A percentile compares a stretch with the other conserved stretches of the same genome.
These are phyloP conservation scores for Penium margaritaceum DNA, from an alignment of 139 green algal species.

Conservation along the genomic window DNA sequence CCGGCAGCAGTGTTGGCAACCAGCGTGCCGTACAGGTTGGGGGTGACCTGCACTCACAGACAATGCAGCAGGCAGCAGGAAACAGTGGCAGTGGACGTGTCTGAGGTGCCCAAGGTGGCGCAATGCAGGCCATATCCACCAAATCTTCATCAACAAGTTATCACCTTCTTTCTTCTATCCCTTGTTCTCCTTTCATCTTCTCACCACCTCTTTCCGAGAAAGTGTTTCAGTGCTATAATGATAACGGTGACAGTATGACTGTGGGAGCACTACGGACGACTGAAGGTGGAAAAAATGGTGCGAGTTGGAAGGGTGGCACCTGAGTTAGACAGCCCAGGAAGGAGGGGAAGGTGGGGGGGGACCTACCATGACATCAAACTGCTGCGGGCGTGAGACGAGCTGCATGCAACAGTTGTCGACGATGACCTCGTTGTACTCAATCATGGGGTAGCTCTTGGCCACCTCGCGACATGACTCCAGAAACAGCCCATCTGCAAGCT, in stretches of 20 bases:
- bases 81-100: not conserved
- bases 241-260: no score
- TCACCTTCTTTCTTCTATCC: not conserved
- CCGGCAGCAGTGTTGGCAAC: constrained; percentile 44
- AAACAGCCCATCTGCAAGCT: constrained; percentile 51
- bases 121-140: not conserved
- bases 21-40: constrained; percentile 49
- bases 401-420: constrained; percentile 53
- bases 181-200: no score
- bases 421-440: constrained; percentile 53
- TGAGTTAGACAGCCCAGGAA: no score
- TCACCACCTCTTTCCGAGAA: no score
- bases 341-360: no score
- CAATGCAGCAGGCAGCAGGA: not conserved
- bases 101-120: not conserved
- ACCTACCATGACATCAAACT: constrained; percentile 52
- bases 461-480: constrained; percentile 49
- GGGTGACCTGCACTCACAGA: constrained; percentile 40
- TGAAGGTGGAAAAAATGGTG: no score
- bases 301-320: no score
- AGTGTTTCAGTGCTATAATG: no score
- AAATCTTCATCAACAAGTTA: not conserved
- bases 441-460: constrained; percentile 40
- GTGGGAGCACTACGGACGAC: no score
- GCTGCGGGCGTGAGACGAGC: constrained; percentile 43